Evolutionary conservation across 1,139 yeast genomes (phyloP).

Genomic region (Pichia terricola): DNA sequence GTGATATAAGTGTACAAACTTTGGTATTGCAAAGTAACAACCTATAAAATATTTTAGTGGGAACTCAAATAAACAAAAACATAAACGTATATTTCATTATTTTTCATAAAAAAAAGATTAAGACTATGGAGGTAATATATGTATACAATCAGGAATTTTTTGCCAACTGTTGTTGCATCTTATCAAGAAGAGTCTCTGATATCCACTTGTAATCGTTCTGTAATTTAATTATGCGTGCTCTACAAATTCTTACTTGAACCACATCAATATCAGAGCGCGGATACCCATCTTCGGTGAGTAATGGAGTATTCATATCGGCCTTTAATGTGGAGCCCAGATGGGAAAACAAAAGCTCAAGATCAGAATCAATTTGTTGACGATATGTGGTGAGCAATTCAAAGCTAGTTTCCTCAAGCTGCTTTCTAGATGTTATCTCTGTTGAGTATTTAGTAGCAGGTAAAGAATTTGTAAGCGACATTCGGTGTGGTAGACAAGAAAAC

Average conservation of each 20-base stretch:
- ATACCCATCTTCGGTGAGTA: constrained; percentile 66
- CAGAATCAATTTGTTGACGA: constrained; percentile 16
- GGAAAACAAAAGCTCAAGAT: constrained; percentile 16
- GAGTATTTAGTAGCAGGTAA: constrained; percentile 5
- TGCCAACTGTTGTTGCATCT: constrained; percentile 6
- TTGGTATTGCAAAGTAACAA: no score
- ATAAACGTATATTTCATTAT: no score
- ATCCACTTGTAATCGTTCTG: constrained; percentile 57
- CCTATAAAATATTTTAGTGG: no score
- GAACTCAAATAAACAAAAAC: no score
- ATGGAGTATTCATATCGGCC: constrained; percentile 54
- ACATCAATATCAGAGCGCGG: constrained; percentile 84
- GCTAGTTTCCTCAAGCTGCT: constrained; percentile 3
- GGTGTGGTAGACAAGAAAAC: no score
- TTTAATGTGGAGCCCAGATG: constrained; percentile 23
- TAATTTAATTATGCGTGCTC: constrained; percentile 57
- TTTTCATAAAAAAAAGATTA: no score
- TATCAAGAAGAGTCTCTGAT: constrained; percentile 23
- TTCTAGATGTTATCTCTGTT: constrained; percentile 1
- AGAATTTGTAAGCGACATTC: constrained; percentile 8
- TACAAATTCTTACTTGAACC: constrained; percentile 44
- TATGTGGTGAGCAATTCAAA: constrained; percentile 3
- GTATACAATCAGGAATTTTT: not conserved
- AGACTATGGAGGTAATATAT: no score
- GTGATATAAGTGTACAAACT: no score